phyloP scores from a whole-genome alignment of 805 yeast genomes.

The Candida palmyrensis region DNA sequence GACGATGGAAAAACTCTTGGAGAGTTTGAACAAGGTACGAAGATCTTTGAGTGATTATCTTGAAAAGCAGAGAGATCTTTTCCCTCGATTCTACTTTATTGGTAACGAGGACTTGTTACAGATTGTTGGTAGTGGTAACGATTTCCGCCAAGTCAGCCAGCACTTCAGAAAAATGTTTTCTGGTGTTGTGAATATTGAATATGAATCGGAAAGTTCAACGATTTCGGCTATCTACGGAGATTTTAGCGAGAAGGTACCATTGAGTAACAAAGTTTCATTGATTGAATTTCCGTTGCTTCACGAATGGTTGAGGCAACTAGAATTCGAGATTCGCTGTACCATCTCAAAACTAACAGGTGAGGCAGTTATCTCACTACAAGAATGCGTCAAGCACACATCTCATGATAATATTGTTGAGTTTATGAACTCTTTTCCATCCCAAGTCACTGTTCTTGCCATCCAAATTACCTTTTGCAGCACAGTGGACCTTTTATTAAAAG shows the following conservation, averaged over 20 bases:
- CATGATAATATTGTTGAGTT: slow-evolving; percentile 15
- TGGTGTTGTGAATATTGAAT: slow-evolving; percentile 47
- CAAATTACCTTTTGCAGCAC: slow-evolving; percentile 54
- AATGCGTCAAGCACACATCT: neutral
- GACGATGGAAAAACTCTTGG: slow-evolving; percentile 46
- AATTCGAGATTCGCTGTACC: slow-evolving; percentile 45
- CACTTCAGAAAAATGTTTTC: slow-evolving; percentile 70
- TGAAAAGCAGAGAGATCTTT: slow-evolving; percentile 70
- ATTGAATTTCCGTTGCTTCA: slow-evolving; percentile 38
- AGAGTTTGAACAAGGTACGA: slow-evolving; percentile 53
- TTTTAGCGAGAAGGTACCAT: slow-evolving; percentile 54
- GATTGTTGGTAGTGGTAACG: slow-evolving; percentile 62
- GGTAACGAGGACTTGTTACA: slow-evolving; percentile 90
- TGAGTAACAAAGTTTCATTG: slow-evolving; percentile 41
- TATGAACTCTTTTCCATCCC: slow-evolving; percentile 46
- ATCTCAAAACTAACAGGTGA: slow-evolving; percentile 30
- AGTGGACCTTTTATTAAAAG: too few relatives aligned
- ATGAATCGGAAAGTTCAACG: slow-evolving; percentile 22
- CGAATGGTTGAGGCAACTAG: slow-evolving; percentile 62
- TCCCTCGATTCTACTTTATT: slow-evolving; percentile 79
- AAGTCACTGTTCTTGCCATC: slow-evolving; percentile 46
- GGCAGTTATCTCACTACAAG: slow-evolving; percentile 18
- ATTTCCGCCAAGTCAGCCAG: slow-evolving; percentile 43
- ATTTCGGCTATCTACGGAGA: slow-evolving; percentile 52
- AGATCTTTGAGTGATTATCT: slow-evolving; percentile 70